These are phyloP conservation scores for Yueomyces sinensis DNA, from an alignment of 805 yeast genomes.

Conservation along the genomic window DNA sequence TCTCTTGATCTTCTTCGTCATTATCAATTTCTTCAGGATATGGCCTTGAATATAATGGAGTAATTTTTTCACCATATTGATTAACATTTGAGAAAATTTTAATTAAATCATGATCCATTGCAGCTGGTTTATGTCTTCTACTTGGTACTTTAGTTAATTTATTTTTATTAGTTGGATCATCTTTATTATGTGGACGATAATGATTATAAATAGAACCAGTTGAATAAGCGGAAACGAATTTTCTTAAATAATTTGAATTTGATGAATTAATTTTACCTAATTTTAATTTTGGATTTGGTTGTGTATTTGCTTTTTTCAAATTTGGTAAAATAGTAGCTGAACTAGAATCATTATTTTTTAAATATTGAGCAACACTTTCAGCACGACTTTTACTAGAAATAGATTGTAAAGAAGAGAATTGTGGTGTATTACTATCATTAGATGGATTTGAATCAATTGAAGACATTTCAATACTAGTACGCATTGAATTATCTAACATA, in stretches of 20 bases:
- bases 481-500: neutral
- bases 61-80: neutral
- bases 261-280: neutral
- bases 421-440: neutral
- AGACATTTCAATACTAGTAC: neutral
- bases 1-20: neutral
- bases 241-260: neutral
- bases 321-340: neutral
- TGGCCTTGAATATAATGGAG: neutral
- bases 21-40: neutral
- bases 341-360: neutral
- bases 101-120: neutral
- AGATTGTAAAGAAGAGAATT: neutral
- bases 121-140: neutral
- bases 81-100: neutral
- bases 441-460: neutral
- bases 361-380: neutral
- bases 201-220: neutral
- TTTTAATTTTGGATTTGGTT: neutral
- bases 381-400: neutral
- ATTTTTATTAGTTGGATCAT: neutral
- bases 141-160: neutral
- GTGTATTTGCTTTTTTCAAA: neutral
- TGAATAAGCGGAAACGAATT: neutral
- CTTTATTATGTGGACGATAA: neutral